Evolutionary conservation across 176 grass and related monocot genomes (phyloP).

Genomic region (Poa pratensis): DNA sequence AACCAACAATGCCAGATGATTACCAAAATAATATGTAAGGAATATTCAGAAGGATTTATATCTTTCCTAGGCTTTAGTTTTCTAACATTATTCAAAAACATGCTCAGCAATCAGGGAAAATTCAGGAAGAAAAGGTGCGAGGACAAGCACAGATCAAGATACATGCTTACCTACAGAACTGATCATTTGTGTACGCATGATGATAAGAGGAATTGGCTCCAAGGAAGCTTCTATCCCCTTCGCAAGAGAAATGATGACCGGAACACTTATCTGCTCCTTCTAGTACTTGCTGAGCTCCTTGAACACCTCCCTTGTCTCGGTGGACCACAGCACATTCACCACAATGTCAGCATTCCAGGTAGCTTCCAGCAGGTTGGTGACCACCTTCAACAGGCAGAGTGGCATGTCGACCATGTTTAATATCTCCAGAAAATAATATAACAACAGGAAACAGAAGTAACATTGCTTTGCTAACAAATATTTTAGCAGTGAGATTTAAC

Average conservation of each 20-base stretch:
- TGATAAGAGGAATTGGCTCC: slow-evolving; percentile 75
- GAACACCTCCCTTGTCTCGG: slow-evolving; percentile 86
- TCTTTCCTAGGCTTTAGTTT: not conserved
- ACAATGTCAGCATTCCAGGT: slow-evolving; percentile 98
- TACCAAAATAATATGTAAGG: not conserved
- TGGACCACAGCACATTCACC: slow-evolving; percentile 86
- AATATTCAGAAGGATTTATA: slow-evolving; percentile 2
- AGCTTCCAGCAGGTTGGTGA: slow-evolving; percentile 95
- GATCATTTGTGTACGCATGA: slow-evolving; percentile 96
- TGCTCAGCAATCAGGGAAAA: not conserved
- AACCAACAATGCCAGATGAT: not conserved
- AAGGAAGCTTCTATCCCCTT: slow-evolving; percentile 89
- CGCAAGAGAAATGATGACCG: slow-evolving; percentile 84
- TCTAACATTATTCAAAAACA: not conserved
- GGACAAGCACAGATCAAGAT: slow-evolving; percentile 16
- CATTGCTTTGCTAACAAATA: not conserved
- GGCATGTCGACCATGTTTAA: slow-evolving; percentile 95
- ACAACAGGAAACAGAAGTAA: too few relatives aligned
- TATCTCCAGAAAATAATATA: slow-evolving; percentile 52
- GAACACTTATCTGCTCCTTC: slow-evolving; percentile 93
- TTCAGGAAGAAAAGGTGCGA: not conserved
- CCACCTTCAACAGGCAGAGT: slow-evolving; percentile 89
- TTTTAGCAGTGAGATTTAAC: not conserved
- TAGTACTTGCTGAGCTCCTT: slow-evolving; percentile 93
- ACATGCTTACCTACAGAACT: slow-evolving; percentile 75